Percentiles rank a stretch among this genome's conserved stretches.
Evolutionary conservation across 139 green algal genomes (phyloP).

Genomic region (Coccomyxa sp.): DNA sequence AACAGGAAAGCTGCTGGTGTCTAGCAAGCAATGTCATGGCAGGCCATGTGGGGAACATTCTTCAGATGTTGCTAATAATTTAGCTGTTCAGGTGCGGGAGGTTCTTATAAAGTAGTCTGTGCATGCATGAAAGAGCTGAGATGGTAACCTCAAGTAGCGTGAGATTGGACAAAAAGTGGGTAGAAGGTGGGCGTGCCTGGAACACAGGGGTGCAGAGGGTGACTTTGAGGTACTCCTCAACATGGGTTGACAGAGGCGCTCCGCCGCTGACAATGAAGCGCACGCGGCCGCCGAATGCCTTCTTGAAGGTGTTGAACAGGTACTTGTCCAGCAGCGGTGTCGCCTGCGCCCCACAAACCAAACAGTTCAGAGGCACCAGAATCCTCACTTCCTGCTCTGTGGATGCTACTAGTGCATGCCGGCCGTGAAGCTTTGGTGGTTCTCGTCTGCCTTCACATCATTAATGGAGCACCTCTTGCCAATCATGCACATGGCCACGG

Average conservation of each 20-base stretch:
- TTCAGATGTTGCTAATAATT: too few species aligned
- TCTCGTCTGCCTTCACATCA: background rate
- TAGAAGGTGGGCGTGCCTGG: conserved; percentile 4
- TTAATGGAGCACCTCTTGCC: too few species aligned
- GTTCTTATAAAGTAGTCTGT: too few species aligned
- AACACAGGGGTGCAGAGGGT: conserved; percentile 71
- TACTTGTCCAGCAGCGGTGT: conserved; percentile 67
- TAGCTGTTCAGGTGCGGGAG: too few species aligned
- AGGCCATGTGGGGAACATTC: too few species aligned
- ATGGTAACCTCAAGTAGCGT: too few species aligned
- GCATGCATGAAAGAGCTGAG: too few species aligned
- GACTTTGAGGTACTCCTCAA: conserved; percentile 84
- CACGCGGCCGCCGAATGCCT: conserved; percentile 65
- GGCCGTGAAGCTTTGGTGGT: background rate
- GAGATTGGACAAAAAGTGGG: too few species aligned
- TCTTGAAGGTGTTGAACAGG: conserved; percentile 72
- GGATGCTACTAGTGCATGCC: background rate
- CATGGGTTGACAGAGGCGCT: conserved; percentile 78
- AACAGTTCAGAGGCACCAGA: background rate
- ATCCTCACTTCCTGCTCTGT: background rate
- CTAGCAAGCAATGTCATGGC: too few species aligned
- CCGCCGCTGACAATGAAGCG: conserved; percentile 77
- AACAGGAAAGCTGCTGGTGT: too few species aligned
- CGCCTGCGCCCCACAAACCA: conserved; percentile 36
- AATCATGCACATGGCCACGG: too few species aligned